A percentile compares a stretch with the other conserved stretches of the same genome.
Conservation (phyloP, 2,329 filamentous ascomycete genomes). For the Aureobasidium sp. region DNA sequence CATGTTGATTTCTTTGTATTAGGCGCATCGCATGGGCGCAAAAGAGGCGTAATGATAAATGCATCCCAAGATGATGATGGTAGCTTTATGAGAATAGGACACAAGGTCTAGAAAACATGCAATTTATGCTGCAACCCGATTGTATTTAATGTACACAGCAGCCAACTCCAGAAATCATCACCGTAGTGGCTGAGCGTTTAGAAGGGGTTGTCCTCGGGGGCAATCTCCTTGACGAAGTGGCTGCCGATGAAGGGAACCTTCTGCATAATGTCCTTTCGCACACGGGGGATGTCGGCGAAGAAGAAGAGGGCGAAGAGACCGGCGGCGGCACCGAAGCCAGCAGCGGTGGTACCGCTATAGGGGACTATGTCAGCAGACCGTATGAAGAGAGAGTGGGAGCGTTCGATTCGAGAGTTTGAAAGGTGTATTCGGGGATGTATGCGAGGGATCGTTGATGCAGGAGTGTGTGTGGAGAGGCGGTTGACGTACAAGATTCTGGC, state of each 20-base stretch:
- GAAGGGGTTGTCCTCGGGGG: conserved; percentile 58
- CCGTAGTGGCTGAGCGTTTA: conserved; percentile 22
- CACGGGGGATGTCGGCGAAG: conserved; percentile 55
- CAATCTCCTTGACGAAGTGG: conserved; percentile 49
- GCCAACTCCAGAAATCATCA: background rate
- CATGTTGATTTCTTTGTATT: conserved; percentile 6
- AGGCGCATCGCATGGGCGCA: conserved; percentile 15
- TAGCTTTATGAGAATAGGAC: background rate
- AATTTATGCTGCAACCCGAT: conserved; percentile 7
- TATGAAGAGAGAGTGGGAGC: background rate
- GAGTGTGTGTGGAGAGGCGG: background rate
- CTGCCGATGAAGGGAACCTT: conserved; percentile 50
- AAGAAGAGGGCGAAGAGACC: conserved; percentile 56
- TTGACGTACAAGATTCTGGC: conserved; percentile 39
- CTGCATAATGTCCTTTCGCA: conserved; percentile 54
- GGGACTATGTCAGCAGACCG: background rate
- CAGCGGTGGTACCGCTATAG: conserved; percentile 37
- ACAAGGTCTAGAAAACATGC: conserved; percentile 7
- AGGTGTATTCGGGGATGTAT: background rate
- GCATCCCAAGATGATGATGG: background rate
- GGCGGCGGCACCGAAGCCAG: conserved; percentile 48
- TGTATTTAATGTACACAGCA: conserved; percentile 12
- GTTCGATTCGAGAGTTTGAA: background rate
- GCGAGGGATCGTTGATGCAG: background rate
- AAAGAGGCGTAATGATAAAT: conserved; percentile 12